Conservation (phyloP, 495 filamentous ascomycete genomes). For the Chaetomium fimeti region DNA sequence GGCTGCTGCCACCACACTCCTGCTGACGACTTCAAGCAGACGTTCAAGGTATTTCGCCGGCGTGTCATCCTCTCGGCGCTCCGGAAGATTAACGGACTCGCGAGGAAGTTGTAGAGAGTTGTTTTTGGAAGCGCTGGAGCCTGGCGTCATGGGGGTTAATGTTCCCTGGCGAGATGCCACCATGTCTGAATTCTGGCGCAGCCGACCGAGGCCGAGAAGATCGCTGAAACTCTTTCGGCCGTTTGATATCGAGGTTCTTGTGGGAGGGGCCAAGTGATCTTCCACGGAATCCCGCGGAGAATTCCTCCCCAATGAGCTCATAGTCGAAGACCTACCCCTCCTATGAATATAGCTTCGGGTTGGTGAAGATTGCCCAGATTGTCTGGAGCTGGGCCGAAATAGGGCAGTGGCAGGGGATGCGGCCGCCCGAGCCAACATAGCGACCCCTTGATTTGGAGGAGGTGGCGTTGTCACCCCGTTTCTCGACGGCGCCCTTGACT, state of each 20-base stretch:
- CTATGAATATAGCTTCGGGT: conserved; percentile 53
- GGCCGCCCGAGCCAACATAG: conserved; percentile 35
- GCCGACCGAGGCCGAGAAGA: conserved; percentile 71
- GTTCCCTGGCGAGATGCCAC: conserved; percentile 55
- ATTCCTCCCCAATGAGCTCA: conserved; percentile 65
- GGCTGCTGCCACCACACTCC: conserved; percentile 74
- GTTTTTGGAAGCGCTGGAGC: conserved; percentile 63
- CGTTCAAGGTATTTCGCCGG: conserved; percentile 84
- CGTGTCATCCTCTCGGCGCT: conserved; percentile 82
- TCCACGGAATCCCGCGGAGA: conserved; percentile 53
- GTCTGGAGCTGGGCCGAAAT: conserved; percentile 63
- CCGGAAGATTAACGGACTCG: conserved; percentile 66
- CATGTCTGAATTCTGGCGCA: conserved; percentile 74
- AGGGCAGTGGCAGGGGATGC: conserved; percentile 52
- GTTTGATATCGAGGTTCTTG: conserved; percentile 76
- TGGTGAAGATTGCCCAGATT: conserved; percentile 73
- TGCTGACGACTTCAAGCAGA: conserved; percentile 73
- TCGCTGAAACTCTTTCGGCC: conserved; percentile 89
- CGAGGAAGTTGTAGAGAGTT: conserved; percentile 66
- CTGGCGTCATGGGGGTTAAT: conserved; percentile 63
- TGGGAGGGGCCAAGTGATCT: conserved; percentile 56
- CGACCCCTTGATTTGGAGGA: conserved; percentile 31
- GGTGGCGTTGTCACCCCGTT: conserved; percentile 41
- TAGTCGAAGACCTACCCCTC: conserved; percentile 81
- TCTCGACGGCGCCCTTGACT: conserved; percentile 53